Conservation (phyloP, 352 stramenopile genomes). For the Phytophthora citrophthora region DNA sequence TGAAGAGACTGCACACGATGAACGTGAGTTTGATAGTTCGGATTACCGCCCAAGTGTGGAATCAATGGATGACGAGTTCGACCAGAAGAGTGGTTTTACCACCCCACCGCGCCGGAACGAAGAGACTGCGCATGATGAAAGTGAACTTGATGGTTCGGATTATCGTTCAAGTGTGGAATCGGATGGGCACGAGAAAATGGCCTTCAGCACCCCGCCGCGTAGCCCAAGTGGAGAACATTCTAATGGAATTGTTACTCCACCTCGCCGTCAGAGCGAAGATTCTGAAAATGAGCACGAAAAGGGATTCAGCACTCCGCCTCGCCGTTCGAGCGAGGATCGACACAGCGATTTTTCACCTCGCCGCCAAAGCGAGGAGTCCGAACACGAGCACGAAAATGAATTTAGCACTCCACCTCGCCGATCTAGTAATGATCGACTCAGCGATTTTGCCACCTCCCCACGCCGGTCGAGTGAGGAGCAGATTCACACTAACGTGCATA, state of each 20-base stretch:
- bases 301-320: conserved; percentile 3
- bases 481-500: neutral
- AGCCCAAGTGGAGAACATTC: too few relatives aligned
- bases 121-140: neutral
- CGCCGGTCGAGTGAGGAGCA: conserved; percentile 16
- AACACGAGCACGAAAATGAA: conserved; percentile 1
- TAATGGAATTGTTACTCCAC: too few relatives aligned
- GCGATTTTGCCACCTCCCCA: neutral
- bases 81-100: neutral
- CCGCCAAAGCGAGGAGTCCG: conserved; percentile 3
- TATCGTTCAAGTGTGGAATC: neutral
- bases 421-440: conserved; percentile 4
- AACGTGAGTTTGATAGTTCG: neutral
- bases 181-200: too few relatives aligned
- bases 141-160: neutral
- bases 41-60: neutral
- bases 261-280: too few relatives aligned
- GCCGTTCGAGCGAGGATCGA: neutral
- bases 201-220: too few relatives aligned
- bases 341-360: neutral
- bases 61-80: too few relatives aligned
- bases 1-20: too few relatives aligned
- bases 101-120: neutral
- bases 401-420: neutral
- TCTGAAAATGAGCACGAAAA: neutral